Evolutionary conservation across 2,329 filamentous ascomycete genomes (phyloP).

Genomic region (Hypoxylon sp.): DNA sequence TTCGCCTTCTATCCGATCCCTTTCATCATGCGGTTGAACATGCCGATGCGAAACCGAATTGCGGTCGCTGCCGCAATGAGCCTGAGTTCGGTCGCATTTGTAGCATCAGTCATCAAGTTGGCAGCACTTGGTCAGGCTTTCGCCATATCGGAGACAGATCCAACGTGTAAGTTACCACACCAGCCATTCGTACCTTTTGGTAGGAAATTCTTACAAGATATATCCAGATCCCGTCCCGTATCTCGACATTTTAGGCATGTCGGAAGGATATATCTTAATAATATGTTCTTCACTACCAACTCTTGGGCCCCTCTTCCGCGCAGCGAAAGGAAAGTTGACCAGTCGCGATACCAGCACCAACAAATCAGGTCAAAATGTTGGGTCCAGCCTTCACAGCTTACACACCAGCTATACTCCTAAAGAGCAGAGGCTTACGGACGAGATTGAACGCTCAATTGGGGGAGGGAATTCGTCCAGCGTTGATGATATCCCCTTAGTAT

Average conservation of each 20-base stretch:
- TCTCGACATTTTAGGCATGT: constrained; percentile 42
- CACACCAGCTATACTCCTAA: constrained; percentile 24
- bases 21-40: constrained; percentile 46
- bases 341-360: constrained; percentile 18
- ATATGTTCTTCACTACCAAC: constrained; percentile 36
- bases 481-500: constrained; percentile 32
- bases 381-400: constrained; percentile 28
- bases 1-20: constrained; percentile 47
- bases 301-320: constrained; percentile 35
- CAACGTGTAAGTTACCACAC: constrained; percentile 41
- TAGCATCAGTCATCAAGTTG: constrained; percentile 45
- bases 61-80: constrained; percentile 40
- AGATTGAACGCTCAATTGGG: constrained; percentile 19
- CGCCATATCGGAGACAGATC: constrained; percentile 37
- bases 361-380: constrained; percentile 17
- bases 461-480: constrained; percentile 25
- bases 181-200: neutral
- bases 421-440: constrained; percentile 16
- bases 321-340: constrained; percentile 28
- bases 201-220: constrained; percentile 13
- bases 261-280: constrained; percentile 39
- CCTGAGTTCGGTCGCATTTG: constrained; percentile 41
- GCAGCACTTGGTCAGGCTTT: constrained; percentile 40
- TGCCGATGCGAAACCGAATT: constrained; percentile 42
- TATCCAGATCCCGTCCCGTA: constrained; percentile 38